A percentile compares a stretch with the other conserved stretches of the same genome.
These are phyloP conservation scores for Penicillium sp. DNA, from an alignment of 2,329 filamentous ascomycete species.

Conservation along the genomic window DNA sequence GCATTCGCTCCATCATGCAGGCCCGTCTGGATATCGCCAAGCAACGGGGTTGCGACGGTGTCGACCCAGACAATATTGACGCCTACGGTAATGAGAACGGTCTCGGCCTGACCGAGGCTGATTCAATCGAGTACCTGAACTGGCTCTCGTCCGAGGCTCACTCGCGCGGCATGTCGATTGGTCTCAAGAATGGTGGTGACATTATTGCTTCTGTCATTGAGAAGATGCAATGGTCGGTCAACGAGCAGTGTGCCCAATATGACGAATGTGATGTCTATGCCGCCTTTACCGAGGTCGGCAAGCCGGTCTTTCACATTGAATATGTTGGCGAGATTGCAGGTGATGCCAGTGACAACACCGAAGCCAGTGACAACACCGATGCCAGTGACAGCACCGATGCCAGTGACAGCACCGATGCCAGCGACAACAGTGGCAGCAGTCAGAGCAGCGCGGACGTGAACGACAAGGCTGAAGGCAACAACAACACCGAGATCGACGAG, in stretches of 20 bases:
- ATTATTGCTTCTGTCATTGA: slow-evolving; percentile 51
- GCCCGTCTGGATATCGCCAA: slow-evolving; percentile 53
- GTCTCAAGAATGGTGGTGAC: slow-evolving; percentile 62
- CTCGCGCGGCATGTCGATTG: slow-evolving; percentile 53
- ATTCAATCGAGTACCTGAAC: slow-evolving; percentile 54
- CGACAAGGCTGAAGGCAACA: too few species aligned
- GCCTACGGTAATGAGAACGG: slow-evolving; percentile 61
- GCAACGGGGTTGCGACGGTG: slow-evolving; percentile 59
- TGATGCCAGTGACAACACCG: slow-evolving; percentile 30
- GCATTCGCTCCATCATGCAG: slow-evolving; percentile 61
- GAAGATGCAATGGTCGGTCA: slow-evolving; percentile 60
- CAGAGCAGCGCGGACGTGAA: too few species aligned
- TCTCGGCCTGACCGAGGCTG: slow-evolving; percentile 50
- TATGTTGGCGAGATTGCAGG: slow-evolving; percentile 52
- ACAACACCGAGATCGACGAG: too few species aligned
- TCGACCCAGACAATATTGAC: slow-evolving; percentile 68
- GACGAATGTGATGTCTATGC: slow-evolving; percentile 54
- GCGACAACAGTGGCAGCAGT: slow-evolving; percentile 8
- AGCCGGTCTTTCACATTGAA: slow-evolving; percentile 69
- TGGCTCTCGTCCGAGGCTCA: slow-evolving; percentile 55
- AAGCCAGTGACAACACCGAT: slow-evolving; percentile 23
- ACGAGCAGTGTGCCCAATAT: slow-evolving; percentile 62
- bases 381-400: slow-evolving; percentile 41
- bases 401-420: slow-evolving; percentile 39
- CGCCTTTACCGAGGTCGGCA: slow-evolving; percentile 53